Evolutionary conservation across 179 eudicot species (phyloP), one percentile per base, ranked within the genome.

Genomic region (Silene vulgaris): DNA sequence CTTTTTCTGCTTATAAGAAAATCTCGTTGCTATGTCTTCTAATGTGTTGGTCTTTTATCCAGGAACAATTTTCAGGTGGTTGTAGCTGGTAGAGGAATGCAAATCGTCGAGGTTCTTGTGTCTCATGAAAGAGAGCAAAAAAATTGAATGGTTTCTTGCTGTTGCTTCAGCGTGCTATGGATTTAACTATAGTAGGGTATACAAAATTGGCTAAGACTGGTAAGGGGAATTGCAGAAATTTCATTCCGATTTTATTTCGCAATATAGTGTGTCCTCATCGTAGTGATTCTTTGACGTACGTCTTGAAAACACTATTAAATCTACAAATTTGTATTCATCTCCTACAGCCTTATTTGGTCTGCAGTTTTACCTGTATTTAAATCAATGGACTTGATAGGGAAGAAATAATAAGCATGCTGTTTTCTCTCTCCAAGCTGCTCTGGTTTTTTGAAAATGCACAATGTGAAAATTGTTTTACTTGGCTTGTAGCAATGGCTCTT

Each of bases 21-120:
- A 62, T 20, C 30, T 79, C 29, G 20, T 23, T 50, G 54, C 74
- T 81, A 21, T 77, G 45, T 26, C n/a, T 32, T 65, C 72, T 83
- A 69, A 60, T 19, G 11, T 20, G 71, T 78, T 59, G 71, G 26
- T 73, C 1, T 19, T 57, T 68, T 77, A 14, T 85, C 12, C 91
- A 93, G 99, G 77, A 80, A 86, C 78, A 69, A 75, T 78, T 95
- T 89, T 90, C 89, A 87, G 86, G 87, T 95, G 75, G 89, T 80
- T 65, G 90, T 95, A 35, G 93, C 96, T 78, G 99, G 99, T 69
- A 87, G 99, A 83, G 99, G 99, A 76, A 89, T 92, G 93, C 97
- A 95, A 77, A 85, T 87, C 86, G 84, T 90, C 21, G 91, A 88
- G 76, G 88, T 92, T 82, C 82, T 84, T 69, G 76, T 88, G 78